Evolutionary conservation across 169 alveolate genomes (phyloP).

Genomic region (Perkinsus marinus): DNA sequence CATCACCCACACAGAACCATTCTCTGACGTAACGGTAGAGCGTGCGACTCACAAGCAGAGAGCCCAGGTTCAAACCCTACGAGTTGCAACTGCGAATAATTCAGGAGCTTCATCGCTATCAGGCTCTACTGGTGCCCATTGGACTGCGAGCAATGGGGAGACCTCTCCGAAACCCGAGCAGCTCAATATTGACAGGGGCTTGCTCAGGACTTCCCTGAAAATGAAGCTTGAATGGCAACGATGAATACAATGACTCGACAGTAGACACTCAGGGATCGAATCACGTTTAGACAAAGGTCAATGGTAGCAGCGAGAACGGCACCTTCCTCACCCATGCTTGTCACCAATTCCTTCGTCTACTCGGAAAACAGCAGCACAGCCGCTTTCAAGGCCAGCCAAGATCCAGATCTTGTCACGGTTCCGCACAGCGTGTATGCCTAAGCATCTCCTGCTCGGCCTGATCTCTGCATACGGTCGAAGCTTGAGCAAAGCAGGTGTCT

Average conservation of each 20-base stretch:
- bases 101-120: neutral
- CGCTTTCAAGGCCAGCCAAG: neutral
- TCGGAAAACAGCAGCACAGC: neutral
- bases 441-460: neutral
- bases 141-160: neutral
- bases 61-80: neutral
- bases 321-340: neutral
- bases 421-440: neutral
- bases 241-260: neutral
- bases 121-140: neutral
- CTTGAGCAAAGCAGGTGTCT: neutral
- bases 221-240: neutral
- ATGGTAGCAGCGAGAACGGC: neutral
- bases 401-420: neutral
- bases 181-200: neutral
- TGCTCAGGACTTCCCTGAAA: neutral
- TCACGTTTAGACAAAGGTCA: too few relatives aligned
- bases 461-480: neutral
- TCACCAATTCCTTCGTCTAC: neutral
- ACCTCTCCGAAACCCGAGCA: neutral
- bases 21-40: neutral
- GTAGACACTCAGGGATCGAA: too few relatives aligned
- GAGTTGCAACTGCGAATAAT: neutral
- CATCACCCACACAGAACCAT: neutral
- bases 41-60: neutral